These are phyloP conservation scores for Hymenoscyphus scutula DNA, from an alignment of 2,329 filamentous ascomycete genomes.

Conservation along the genomic window DNA sequence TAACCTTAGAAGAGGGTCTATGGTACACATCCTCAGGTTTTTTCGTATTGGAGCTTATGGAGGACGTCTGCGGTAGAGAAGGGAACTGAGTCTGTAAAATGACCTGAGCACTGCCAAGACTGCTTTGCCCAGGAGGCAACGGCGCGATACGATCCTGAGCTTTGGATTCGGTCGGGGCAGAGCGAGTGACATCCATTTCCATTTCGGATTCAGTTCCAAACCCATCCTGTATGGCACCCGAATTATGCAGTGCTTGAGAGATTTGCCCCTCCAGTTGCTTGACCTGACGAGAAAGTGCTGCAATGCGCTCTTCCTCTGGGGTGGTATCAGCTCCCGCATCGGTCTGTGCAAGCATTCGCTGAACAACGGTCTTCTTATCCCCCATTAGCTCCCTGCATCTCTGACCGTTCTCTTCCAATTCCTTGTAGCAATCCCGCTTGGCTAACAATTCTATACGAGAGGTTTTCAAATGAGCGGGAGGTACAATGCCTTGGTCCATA, in stretches of 20 bases:
- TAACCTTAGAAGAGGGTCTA: constrained; percentile 5
- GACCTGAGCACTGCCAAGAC: constrained; percentile 30
- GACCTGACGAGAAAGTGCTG: constrained; percentile 25
- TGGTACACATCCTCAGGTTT: background rate
- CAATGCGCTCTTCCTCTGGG: constrained; percentile 24
- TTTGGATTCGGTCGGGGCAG: constrained; percentile 13
- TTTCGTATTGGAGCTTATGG: constrained; percentile 1
- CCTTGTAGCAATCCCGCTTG: constrained; percentile 25
- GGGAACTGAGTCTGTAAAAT: constrained; percentile 34
- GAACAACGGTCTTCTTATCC: constrained; percentile 27
- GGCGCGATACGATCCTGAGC: constrained; percentile 12
- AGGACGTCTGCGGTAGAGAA: constrained; percentile 12
- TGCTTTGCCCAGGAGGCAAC: constrained; percentile 25
- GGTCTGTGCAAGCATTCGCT: constrained; percentile 23
- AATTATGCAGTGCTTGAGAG: constrained; percentile 25
- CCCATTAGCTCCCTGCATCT: constrained; percentile 16
- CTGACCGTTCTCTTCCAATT: constrained; percentile 15
- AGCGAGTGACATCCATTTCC: background rate
- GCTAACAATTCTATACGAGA: constrained; percentile 28
- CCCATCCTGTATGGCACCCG: constrained; percentile 33
- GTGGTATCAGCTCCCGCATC: constrained; percentile 26
- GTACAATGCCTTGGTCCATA: constrained; percentile 24
- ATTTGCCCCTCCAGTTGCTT: constrained; percentile 30
- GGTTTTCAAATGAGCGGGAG: constrained; percentile 26
- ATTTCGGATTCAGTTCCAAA: constrained; percentile 27